Conservation (phyloP, 2,329 filamentous ascomycete species). For the Diaporthe capsici region DNA sequence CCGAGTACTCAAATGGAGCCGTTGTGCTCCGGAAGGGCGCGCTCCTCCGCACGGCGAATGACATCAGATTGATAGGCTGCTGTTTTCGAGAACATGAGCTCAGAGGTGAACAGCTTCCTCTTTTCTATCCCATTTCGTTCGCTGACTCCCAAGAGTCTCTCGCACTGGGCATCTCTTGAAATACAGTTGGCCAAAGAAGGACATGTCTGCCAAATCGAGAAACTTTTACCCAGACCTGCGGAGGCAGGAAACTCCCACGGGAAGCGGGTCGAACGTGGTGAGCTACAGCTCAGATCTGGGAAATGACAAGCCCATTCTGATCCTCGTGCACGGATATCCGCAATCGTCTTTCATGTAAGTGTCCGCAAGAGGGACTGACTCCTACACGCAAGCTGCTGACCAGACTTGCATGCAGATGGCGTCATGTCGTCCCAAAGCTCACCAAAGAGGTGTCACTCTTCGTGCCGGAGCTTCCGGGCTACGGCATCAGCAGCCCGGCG, state of each 20-base stretch:
- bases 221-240: slow-evolving; percentile 44
- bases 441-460: slow-evolving; percentile 58
- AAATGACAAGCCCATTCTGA: slow-evolving; percentile 50
- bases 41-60: background rate
- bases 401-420: slow-evolving; percentile 41
- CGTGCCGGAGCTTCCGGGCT: slow-evolving; percentile 62
- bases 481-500: slow-evolving; percentile 57
- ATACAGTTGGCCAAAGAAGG: background rate
- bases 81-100: background rate
- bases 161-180: background rate
- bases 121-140: background rate
- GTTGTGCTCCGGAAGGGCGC: background rate
- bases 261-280: slow-evolving; percentile 44
- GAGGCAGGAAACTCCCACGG: slow-evolving; percentile 44
- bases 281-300: slow-evolving; percentile 46
- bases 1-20: background rate
- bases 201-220: slow-evolving; percentile 39
- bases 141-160: background rate
- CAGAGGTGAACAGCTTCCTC: background rate
- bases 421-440: slow-evolving; percentile 53
- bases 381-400: background rate
- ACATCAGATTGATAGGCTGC: slow-evolving; percentile 4
- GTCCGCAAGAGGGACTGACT: background rate
- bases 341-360: slow-evolving; percentile 52
- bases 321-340: slow-evolving; percentile 62